A percentile compares a stretch with the other conserved stretches of the same genome.
These are phyloP conservation scores for Pyrrhoderma lamaoense DNA, from an alignment of 1,284 basidiomycete genomes.

Conservation along the genomic window DNA sequence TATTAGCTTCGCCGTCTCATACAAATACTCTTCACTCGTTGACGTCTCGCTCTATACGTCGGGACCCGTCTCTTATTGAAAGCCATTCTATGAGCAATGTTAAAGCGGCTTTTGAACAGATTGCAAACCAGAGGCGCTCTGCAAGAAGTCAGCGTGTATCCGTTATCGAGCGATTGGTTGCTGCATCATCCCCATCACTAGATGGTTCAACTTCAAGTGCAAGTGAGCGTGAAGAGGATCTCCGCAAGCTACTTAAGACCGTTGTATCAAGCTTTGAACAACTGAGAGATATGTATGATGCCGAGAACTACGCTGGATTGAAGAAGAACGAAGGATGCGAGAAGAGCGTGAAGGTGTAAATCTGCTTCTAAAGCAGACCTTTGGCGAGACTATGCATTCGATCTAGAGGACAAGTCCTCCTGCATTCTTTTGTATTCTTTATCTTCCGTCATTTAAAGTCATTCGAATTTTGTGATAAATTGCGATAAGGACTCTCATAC, in stretches of 20 bases:
- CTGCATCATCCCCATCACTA: constrained; percentile 35
- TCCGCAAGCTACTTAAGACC: constrained; percentile 55
- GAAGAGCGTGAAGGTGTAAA: constrained; percentile 64
- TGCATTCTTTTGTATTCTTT: too few relatives aligned
- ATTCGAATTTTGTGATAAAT: too few relatives aligned
- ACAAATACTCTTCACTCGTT: constrained; percentile 53
- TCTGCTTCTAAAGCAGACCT: constrained; percentile 52
- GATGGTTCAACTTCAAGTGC: constrained; percentile 40
- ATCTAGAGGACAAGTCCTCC: too few relatives aligned
- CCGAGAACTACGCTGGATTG: constrained; percentile 60
- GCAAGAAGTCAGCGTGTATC: constrained; percentile 36
- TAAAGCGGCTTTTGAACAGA: constrained; percentile 47
- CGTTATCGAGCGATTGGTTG: constrained; percentile 48
- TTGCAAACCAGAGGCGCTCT: constrained; percentile 49
- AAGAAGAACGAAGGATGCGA: constrained; percentile 56
- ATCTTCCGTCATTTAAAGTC: too few relatives aligned
- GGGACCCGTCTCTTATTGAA: constrained; percentile 39
- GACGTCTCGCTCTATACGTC: constrained; percentile 59
- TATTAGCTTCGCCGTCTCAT: constrained; percentile 68
- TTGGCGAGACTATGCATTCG: constrained; percentile 32
- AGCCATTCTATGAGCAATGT: constrained; percentile 45
- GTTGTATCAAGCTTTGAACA: constrained; percentile 57
- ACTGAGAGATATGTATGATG: constrained; percentile 56
- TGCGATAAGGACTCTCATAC: too few relatives aligned
- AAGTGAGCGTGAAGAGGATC: constrained; percentile 50